Base-by-base conservation (phyloP, 2,329 filamentous ascomycete genomes). In the Penicillium sp. region DNA sequence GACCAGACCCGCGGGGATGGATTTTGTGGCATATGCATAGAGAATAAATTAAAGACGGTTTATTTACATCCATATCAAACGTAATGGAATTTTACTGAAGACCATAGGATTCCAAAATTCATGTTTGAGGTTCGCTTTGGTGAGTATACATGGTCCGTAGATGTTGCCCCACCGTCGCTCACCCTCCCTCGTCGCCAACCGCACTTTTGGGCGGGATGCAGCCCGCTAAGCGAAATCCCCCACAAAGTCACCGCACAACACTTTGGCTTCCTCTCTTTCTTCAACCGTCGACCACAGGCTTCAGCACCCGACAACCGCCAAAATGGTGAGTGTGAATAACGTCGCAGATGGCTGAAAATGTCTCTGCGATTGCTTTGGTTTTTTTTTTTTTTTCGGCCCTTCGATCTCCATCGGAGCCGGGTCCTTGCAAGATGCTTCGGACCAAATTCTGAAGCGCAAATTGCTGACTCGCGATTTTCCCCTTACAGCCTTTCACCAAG, bases 401-500 rank as follows among this genome's bases (percentile, higher is more conserved):
- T 60, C 58, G 55, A 49, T 55, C 47, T 45, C 42, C 27, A 54
- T 43, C 53, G 58, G 57, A 60, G 55, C 63, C 70, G 88, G 89
- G 89, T 94, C 90, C 81, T 82, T 84, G 91, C 93, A 97, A 97
- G 90, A 91, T 96, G 91, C 91, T 97, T 97, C 93, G 92, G 90
- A 89, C 65, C 56, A 78, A 79, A 33, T 54, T 80, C 92, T 97
- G 92, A 97, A 97, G 92, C 91, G 92, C 86, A 86, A 96, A 96
- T 96, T 97, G 93, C 93, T 97, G 92, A 97, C 91, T 96, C 90
- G 87, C 78, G 83, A 81, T 78, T 78, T 76, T 71, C 75, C 65
- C 59, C 47, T 65, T 61, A 60, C 65, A 96, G 91, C 75, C 84
- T 80, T 93, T 91, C 88, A 86, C 90, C 85, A 97, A 97, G 87